These are phyloP conservation scores for Ogataea henricii DNA, from an alignment of 805 yeast species.

Conservation along the genomic window DNA sequence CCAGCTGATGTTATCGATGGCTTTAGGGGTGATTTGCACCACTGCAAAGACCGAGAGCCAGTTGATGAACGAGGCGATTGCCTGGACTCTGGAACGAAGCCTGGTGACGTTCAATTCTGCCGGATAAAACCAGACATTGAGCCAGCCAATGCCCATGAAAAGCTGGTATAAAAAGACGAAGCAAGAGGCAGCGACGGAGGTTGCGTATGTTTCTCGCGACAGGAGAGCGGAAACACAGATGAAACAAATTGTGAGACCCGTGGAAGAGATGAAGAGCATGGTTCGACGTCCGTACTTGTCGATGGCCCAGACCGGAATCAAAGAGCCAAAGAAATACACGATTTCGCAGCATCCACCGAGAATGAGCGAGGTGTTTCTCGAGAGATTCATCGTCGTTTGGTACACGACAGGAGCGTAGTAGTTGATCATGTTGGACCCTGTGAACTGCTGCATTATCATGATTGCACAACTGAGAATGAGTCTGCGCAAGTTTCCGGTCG, in stretches of 20 bases:
- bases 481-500: slow-evolving; percentile 48
- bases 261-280: slow-evolving; percentile 20
- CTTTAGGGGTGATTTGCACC: slow-evolving; percentile 51
- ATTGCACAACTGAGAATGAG: slow-evolving; percentile 43
- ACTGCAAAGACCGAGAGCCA: slow-evolving; percentile 60
- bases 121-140: slow-evolving; percentile 50
- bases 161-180: slow-evolving; percentile 18
- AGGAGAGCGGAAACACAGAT: slow-evolving; percentile 7
- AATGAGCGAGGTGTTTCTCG: slow-evolving; percentile 40
- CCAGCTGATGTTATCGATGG: slow-evolving; percentile 40
- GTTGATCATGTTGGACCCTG: slow-evolving; percentile 57
- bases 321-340: slow-evolving; percentile 31
- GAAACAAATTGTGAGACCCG: slow-evolving; percentile 8
- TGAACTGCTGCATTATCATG: slow-evolving; percentile 49
- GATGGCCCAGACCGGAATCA: slow-evolving; percentile 45
- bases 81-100: slow-evolving; percentile 52
- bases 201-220: slow-evolving; percentile 6
- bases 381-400: slow-evolving; percentile 45
- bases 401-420: slow-evolving; percentile 60
- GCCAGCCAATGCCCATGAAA: slow-evolving; percentile 31
- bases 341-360: slow-evolving; percentile 24
- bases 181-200: slow-evolving; percentile 8
- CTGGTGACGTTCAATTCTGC: slow-evolving; percentile 56
- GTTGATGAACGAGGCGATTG: slow-evolving; percentile 53
- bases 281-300: slow-evolving; percentile 43